Conservation (phyloP, 768 basidiomycete species). For the Plicaturopsis crispa region DNA sequence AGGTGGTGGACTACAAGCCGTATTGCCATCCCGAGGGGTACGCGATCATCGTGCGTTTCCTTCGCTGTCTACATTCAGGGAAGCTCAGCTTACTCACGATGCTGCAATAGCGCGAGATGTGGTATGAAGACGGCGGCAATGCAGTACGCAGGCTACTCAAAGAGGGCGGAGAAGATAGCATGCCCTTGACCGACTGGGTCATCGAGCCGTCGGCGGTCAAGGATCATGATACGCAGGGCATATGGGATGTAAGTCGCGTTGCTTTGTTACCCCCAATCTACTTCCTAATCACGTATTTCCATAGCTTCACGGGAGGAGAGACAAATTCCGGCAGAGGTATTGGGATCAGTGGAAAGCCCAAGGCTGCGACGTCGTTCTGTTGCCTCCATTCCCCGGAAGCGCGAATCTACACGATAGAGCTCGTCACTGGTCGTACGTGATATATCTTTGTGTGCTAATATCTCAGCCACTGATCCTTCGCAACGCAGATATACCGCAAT, state of each 20-base stretch:
- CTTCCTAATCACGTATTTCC: constrained; percentile 13
- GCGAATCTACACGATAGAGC: constrained; percentile 30
- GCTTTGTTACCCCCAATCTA: not conserved
- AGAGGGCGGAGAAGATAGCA: constrained; percentile 24
- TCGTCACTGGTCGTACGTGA: constrained; percentile 27
- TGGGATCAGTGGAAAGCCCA: constrained; percentile 30
- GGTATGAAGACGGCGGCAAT: constrained; percentile 30
- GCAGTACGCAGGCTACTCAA: constrained; percentile 13
- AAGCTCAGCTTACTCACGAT: not conserved
- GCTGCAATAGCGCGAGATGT: constrained; percentile 23
- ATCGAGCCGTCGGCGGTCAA: constrained; percentile 18
- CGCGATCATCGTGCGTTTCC: constrained; percentile 22
- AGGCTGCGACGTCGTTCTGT: constrained; percentile 31
- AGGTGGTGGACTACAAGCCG: constrained; percentile 28
- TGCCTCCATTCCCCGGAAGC: constrained; percentile 24
- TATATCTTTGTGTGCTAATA: not conserved
- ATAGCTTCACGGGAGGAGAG: constrained; percentile 23
- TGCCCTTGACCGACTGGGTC: constrained; percentile 29
- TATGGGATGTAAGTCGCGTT: constrained; percentile 20
- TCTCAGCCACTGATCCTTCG: constrained; percentile 4
- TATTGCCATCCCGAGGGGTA: constrained; percentile 25
- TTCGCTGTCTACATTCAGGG: too few species aligned
- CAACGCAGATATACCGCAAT: constrained; percentile 28
- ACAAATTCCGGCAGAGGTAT: constrained; percentile 24
- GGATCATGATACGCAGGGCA: constrained; percentile 14